These are phyloP conservation scores for Pseudogymnoascus sp. DNA, from an alignment of 2,329 filamentous ascomycete species.

Conservation along the genomic window DNA sequence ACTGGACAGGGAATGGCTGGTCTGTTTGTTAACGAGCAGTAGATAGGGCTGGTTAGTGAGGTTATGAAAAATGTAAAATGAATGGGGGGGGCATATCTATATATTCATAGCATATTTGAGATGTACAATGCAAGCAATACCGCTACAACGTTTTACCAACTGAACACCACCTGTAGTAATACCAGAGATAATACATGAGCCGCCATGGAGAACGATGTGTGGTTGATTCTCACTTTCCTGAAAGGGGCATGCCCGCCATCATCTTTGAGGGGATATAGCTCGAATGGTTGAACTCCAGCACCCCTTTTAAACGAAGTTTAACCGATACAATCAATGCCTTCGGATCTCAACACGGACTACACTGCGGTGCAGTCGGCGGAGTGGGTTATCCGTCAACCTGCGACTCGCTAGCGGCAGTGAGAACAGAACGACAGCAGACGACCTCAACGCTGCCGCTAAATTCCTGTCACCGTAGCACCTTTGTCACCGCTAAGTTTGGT, in stretches of 20 bases:
- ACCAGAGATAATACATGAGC: not conserved
- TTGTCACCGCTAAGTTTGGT: not conserved
- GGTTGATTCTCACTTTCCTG: too few species aligned
- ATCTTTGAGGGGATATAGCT: too few species aligned
- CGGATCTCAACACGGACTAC: too few species aligned
- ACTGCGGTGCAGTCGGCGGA: too few species aligned
- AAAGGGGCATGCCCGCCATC: too few species aligned
- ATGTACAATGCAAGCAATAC: constrained; percentile 1
- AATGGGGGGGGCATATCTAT: not conserved
- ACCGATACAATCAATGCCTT: too few species aligned
- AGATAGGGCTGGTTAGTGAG: not conserved
- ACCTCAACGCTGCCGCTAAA: not conserved
- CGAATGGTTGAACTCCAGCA: too few species aligned
- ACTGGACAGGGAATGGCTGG: constrained; percentile 64
- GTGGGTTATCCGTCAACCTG: too few species aligned
- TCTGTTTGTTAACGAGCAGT: constrained; percentile 54
- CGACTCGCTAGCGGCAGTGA: not conserved
- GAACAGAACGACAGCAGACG: not conserved
- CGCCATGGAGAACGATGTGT: not conserved
- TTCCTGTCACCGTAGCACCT: not conserved
- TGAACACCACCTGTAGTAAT: not conserved
- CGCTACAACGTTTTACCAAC: not conserved
- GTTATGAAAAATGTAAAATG: constrained; percentile 4
- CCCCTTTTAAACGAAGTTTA: too few species aligned
- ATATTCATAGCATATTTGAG: not conserved